Evolutionary conservation across 2,329 filamentous ascomycete genomes (phyloP).

Genomic region (Pestalotiopsis sp.): DNA sequence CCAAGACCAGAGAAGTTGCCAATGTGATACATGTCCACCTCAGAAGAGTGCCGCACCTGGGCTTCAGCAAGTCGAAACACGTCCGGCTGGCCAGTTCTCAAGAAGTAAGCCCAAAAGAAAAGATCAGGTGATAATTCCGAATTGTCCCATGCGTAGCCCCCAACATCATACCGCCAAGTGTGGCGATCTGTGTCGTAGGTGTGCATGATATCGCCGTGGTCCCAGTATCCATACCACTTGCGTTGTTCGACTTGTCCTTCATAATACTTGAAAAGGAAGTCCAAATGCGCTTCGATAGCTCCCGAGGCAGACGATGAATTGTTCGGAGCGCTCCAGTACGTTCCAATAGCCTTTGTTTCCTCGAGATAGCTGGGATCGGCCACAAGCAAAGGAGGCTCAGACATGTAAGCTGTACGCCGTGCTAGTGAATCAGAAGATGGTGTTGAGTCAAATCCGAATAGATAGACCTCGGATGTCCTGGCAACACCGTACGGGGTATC

Average conservation of each 20-base stretch:
- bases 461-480: conserved; percentile 57
- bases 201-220: conserved; percentile 66
- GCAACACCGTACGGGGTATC: conserved; percentile 60
- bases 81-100: conserved; percentile 59
- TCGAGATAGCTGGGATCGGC: conserved; percentile 51
- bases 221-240: conserved; percentile 66
- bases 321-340: conserved; percentile 53
- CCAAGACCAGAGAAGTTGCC: conserved; percentile 62
- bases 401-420: conserved; percentile 44
- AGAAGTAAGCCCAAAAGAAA: conserved; percentile 65
- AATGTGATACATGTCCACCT: conserved; percentile 65
- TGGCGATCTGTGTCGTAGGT: conserved; percentile 62
- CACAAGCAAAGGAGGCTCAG: conserved; percentile 54
- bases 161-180: conserved; percentile 64
- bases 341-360: conserved; percentile 54
- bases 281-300: conserved; percentile 53
- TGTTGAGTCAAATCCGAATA: conserved; percentile 55
- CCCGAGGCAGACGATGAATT: conserved; percentile 29
- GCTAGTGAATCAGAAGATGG: conserved; percentile 50
- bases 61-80: conserved; percentile 63
- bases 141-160: conserved; percentile 68
- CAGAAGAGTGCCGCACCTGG: conserved; percentile 59
- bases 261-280: conserved; percentile 61
- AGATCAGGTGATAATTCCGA: conserved; percentile 64
- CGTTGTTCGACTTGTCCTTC: conserved; percentile 56